phyloP scores from a whole-genome alignment of 1,284 basidiomycete genomes.

The Binderoboletus segoi region DNA sequence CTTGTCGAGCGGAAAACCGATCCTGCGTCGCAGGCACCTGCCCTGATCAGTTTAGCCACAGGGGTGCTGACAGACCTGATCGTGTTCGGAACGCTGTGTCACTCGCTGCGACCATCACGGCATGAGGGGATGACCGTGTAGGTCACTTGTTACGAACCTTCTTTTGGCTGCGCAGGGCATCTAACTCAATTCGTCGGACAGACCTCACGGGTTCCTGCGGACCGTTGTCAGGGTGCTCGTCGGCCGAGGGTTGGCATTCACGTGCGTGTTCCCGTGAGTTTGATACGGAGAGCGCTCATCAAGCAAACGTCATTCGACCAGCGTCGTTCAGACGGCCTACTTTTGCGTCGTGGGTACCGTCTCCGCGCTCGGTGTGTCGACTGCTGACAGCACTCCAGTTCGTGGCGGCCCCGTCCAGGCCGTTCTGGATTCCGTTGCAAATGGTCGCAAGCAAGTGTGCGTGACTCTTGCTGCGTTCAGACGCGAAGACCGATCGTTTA shows the following conservation, averaged over 20 bases:
- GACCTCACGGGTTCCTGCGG: constrained; percentile 16
- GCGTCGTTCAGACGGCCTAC: constrained; percentile 29
- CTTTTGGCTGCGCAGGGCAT: not conserved
- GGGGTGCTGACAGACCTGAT: constrained; percentile 27
- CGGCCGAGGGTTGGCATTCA: constrained; percentile 37
- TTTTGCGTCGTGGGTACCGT: constrained; percentile 28
- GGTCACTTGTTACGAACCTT: constrained; percentile 4
- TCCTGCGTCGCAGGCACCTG: constrained; percentile 17
- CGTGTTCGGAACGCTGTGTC: constrained; percentile 31
- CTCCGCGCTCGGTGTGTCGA: not conserved
- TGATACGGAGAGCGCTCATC: not conserved
- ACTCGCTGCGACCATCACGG: constrained; percentile 31
- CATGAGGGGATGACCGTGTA: constrained; percentile 34
- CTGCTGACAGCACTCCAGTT: constrained; percentile 29
- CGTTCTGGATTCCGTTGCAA: constrained; percentile 40
- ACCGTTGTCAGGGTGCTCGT: constrained; percentile 22
- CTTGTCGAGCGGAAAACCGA: not conserved
- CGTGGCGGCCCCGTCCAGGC: constrained; percentile 33
- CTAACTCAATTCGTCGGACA: constrained; percentile 9
- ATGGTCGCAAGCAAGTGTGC: constrained; percentile 39
- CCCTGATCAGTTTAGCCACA: constrained; percentile 25
- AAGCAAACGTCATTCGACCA: not conserved
- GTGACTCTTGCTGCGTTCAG: constrained; percentile 1
- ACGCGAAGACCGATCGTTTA: constrained; percentile 2
- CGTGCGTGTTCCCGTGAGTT: constrained; percentile 22